Percentiles rank a stretch among this genome's conserved stretches.
Evolutionary conservation across 169 alveolate genomes (phyloP).

Genomic region (Babesia divergens): DNA sequence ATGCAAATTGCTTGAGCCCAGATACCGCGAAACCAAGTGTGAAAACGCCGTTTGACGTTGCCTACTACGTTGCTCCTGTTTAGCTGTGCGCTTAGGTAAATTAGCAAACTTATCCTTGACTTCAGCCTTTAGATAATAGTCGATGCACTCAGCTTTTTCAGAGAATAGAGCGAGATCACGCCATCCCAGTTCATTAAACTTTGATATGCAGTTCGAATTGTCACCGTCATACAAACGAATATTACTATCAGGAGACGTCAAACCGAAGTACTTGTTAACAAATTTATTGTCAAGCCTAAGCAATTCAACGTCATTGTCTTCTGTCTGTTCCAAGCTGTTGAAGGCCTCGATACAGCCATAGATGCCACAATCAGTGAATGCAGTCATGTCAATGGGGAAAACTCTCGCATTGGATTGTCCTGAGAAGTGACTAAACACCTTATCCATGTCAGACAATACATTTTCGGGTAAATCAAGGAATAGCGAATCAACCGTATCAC

Average conservation of each 20-base stretch:
- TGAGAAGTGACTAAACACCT: slow-evolving; percentile 31
- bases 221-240: slow-evolving; percentile 10
- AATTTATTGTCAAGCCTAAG: slow-evolving; percentile 36
- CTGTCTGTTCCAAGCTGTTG: background rate
- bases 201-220: slow-evolving; percentile 1
- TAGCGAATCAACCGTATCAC: slow-evolving; percentile 23
- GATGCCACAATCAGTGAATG: slow-evolving; percentile 4
- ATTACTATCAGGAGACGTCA: background rate
- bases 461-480: slow-evolving; percentile 9
- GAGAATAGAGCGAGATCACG: slow-evolving; percentile 45
- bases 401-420: background rate
- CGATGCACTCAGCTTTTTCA: slow-evolving; percentile 51
- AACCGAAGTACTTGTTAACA: slow-evolving; percentile 42
- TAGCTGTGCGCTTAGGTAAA: slow-evolving; percentile 24
- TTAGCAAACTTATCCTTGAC: slow-evolving; percentile 29
- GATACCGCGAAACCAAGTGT: slow-evolving; percentile 48
- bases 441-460: slow-evolving; percentile 10
- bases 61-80: slow-evolving; percentile 60
- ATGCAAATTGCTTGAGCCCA: slow-evolving; percentile 74
- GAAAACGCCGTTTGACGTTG: slow-evolving; percentile 59
- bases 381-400: slow-evolving; percentile 34
- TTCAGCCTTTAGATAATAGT: slow-evolving; percentile 25
- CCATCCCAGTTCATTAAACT: slow-evolving; percentile 19
- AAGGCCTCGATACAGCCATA: slow-evolving; percentile 1
- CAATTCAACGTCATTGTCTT: background rate